Base-by-base conservation (phyloP, 495 filamentous ascomycete species). In the Hamigera avellanea region DNA sequence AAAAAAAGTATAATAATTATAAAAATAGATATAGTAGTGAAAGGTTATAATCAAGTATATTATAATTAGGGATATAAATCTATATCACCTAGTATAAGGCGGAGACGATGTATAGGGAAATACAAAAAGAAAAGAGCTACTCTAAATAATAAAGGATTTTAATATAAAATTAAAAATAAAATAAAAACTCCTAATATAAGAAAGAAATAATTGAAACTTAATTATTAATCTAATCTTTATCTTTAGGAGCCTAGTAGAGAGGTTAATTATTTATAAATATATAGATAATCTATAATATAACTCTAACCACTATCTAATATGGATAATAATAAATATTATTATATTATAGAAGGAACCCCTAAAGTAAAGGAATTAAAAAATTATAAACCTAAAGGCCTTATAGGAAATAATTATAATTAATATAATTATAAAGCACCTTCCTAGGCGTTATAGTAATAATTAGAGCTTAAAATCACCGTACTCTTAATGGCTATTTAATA, bases 51-150 rank as follows among this genome's bases (percentile, higher is more conserved):
- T 37, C 28, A 27, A 39, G 19, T 31, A 39, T 26, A 29, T 55
- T 5, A 13, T 56, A 3, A 2, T 56, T 1, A 44, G 46, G 14
- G 50, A 56, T 31, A 48, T 53, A n/a, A 56, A 56, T 19, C 35
- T 49, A 14, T 33, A 51, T 23, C 33, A 56, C 36, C 41, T 35
- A 5, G 30, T 26, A 6, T 52, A 37, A 41, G 37, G 40, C 12
- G 45, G 45, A 0, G 10, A 27, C 3, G 2, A 26, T 8, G 32
- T 30, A 23, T 14, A 18, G 32, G 14, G 7, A 1, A 32, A 43
- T 5, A 2, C 19, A 0, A 5, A 32, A 7, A 25, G 29, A 0
- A 31, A 42, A 13, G 35, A 37, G 6, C 30, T 43, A 2, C 14
- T 48, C 2, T 12, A 38, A n/a, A 17, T 38, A 5, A 19, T 19